phyloP scores from a whole-genome alignment of 1,284 basidiomycete species.

The Cutaneotrichosporon dermatis region DNA sequence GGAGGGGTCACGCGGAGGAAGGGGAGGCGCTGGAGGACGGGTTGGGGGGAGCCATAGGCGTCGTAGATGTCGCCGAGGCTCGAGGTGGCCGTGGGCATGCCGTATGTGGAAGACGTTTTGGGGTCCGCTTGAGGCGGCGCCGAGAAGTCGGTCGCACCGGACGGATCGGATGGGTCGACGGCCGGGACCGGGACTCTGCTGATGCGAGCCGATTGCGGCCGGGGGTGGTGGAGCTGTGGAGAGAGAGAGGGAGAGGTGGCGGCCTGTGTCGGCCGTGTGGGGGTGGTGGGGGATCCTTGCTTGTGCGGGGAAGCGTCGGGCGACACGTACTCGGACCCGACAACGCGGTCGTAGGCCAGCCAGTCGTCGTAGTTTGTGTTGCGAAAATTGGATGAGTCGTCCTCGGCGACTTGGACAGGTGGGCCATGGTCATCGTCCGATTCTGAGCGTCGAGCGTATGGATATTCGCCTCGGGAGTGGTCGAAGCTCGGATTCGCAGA shows the following conservation, averaged over 20 bases:
- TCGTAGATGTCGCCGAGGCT: slow-evolving; percentile 2
- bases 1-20: slow-evolving; percentile 6
- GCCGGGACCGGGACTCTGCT: too few species aligned
- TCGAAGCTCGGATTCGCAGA: neutral
- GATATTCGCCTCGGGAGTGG: neutral
- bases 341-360: slow-evolving; percentile 4
- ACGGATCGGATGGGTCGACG: too few species aligned
- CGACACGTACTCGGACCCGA: neutral
- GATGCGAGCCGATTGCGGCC: neutral
- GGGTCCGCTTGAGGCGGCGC: neutral
- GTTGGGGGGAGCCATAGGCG: slow-evolving; percentile 1
- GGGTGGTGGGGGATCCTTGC: neutral
- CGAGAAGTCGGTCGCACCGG: too few species aligned
- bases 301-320: neutral
- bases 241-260: neutral
- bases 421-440: slow-evolving; percentile 9
- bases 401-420: neutral
- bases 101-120: neutral
- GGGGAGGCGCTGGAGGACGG: slow-evolving; percentile 6
- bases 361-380: slow-evolving; percentile 14
- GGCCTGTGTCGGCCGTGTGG: neutral
- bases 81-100: neutral
- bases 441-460: neutral
- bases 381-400: slow-evolving; percentile 1
- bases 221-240: neutral